Evolutionary conservation across 2,329 filamentous ascomycete species (phyloP).

Genomic region (Aspergillus sclerotialis): DNA sequence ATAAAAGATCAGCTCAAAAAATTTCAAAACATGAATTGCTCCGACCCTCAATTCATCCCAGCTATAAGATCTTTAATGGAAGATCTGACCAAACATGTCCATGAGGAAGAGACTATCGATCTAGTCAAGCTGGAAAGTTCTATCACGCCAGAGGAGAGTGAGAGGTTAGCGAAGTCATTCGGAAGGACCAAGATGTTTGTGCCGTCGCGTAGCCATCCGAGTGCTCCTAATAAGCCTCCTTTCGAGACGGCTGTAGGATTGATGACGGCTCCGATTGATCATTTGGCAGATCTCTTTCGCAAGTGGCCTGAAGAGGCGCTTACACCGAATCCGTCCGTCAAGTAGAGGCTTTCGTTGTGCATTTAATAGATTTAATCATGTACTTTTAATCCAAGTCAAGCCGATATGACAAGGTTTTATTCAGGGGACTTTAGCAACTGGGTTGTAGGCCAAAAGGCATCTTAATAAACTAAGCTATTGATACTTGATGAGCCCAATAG

Average conservation of each 20-base stretch:
- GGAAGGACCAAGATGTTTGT: constrained; percentile 48
- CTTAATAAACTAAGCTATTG: too few relatives aligned
- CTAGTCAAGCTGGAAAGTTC: constrained; percentile 42
- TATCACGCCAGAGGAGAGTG: constrained; percentile 29
- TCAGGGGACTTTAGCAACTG: too few relatives aligned
- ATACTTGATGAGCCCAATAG: too few relatives aligned
- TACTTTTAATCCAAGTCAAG: too few relatives aligned
- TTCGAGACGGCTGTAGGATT: constrained; percentile 52
- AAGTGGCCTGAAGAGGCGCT: constrained; percentile 41
- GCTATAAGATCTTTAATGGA: constrained; percentile 40
- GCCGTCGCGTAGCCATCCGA: constrained; percentile 46
- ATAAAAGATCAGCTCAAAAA: constrained; percentile 46
- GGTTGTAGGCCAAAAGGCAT: too few relatives aligned
- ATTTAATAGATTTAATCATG: too few relatives aligned
- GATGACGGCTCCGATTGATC: constrained; percentile 52
- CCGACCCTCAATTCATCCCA: constrained; percentile 37
- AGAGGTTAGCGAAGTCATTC: constrained; percentile 39
- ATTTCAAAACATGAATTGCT: constrained; percentile 42
- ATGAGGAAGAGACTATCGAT: constrained; percentile 46
- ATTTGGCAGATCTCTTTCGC: constrained; percentile 48
- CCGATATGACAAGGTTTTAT: too few relatives aligned
- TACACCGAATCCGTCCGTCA: not conserved
- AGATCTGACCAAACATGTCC: constrained; percentile 41
- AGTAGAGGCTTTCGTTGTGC: too few relatives aligned
- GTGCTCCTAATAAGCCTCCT: constrained; percentile 45